Evolutionary conservation across 2,329 filamentous ascomycete species (phyloP), one percentile per base, ranked within the genome.

Genomic region (Venturiaceae sp.): DNA sequence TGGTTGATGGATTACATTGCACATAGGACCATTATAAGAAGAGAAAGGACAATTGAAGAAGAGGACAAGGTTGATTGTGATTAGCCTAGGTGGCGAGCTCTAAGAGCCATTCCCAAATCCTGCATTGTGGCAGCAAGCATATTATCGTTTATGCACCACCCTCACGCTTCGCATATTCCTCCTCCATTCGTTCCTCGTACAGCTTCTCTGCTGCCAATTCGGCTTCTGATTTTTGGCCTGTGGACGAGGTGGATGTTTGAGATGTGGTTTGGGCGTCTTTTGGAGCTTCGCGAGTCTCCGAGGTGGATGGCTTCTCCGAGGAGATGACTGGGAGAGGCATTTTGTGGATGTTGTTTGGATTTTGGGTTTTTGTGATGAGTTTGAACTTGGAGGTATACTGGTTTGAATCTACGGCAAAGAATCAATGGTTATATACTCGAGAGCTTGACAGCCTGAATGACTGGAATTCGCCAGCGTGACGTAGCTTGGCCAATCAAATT

Each of bases 81-180:
- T 37, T 56, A 13, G 36, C 36, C 11, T 13, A 56, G 54, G 30
- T 37, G 16, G 28, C 13, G 21, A 50, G 16, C 19, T 28, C 41
- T 9, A 32, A n/a, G n/a, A 50, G 26, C 44, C 19, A 50, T 30
- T 50, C 23, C 44, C 14, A 50, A 16, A 30, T 50, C 44, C 44
- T 46, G 14, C 44, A 44, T 3, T 2, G 16, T 28, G 5, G 44
- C 23, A 30, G 5, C 28, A 50, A 16, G 23, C 26, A 30, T n/a
- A 50, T 32, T 1, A 13, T 30, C 19, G 26, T 4, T 58, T 65
- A 72, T 23, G 70, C 70, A 30, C 70, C 70, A 0, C 71, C 69
- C 63, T 73, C 70, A 3, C 69, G 55, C 65, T 73, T 73, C 6
- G 70, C 70, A 62, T 72, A 73, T 60, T 73, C 71, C 62, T 71